Evolutionary conservation across 1,284 basidiomycete genomes (phyloP), one percentile per base, ranked within the genome.

Genomic region (Ustilago xerochloae): DNA sequence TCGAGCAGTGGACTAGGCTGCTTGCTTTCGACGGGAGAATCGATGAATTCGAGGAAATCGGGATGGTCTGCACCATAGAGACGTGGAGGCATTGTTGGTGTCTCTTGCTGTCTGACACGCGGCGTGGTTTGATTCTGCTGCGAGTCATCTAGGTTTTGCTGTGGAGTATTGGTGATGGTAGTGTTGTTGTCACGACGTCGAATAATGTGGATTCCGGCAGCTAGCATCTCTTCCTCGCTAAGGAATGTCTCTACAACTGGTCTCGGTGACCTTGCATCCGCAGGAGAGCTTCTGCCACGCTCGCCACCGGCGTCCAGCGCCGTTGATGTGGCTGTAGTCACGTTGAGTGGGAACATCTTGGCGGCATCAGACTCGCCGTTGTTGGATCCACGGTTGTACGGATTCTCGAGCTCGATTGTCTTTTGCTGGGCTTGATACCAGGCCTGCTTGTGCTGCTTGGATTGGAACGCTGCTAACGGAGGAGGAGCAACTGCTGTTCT

Each of bases 341-440:
- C 58, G 24, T 68, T 68, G 65, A 74, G 51, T 5, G 64, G 70
- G 28, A 74, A 74, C 4, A 68, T 49, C 15, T 49, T 56, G 16
- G 59, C 57, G 26, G 2, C 55, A 29, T 48, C 36, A 24, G 55
- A 43, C 7, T 67, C 43, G 6, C 45, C 9, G 20, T 60, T 28
- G 5, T 45, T 32, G 12, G n/a, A 18, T 12, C 38, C 48, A 12
- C 67, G 52, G 13, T 73, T 63, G 43, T 53, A 16, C 1, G 59
- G 54, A 10, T 62, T 61, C 12, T 66, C 63, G 33, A 75, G 66
- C 38, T 70, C 43, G 45, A 75, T 63, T 16, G 72, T 75, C 48
- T 70, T 70, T 50, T 75, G 72, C 35, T 75, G 72, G 0, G 72
- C 72, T 49, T 75, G 72, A 33, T 70, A 75, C 72, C 72, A 75